Base-by-base conservation (phyloP, 164 flowering plant genomes). In the Annona cherimola region DNA sequence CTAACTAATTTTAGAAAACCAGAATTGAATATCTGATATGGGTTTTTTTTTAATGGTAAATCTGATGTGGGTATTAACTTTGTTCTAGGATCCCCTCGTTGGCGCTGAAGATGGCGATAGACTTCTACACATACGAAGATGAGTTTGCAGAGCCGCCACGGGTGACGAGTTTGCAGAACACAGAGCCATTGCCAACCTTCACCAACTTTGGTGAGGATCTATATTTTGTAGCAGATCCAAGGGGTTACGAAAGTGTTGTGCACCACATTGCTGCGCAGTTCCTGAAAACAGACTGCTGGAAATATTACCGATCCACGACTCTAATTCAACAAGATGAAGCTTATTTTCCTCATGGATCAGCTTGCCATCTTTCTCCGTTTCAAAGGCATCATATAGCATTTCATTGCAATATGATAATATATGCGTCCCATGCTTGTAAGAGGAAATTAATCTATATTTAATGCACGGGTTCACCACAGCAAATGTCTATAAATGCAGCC, bases 71-170 rank as follows among this genome's bases (percentile, higher is more conserved):
- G n/a, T n/a, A n/a, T n/a, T n/a, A n/a, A n/a, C n/a, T 67, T 39
- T 26, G 19, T 68, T 65, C 42, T 71, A 80, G 82, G 14, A 77
- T 80, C 54, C 82, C 82, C 8, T 60, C 76, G 12, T 64, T 76
- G 4, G 78, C 82, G 40, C 35, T 80, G 2, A 78, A 80, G n/a
- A 77, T 77, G 78, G 78, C 78, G 1, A 45, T 67, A 12, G 81
- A 79, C 69, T 84, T 73, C 80, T 78, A 63, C 72, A 75, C 41
- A 0, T 72, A 79, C 46, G 89, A 86, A 44, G 79, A 67, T 14
- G 82, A 86, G 68, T 75, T 72, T 9, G 86, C 83, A 1, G 86
- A 83, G 70, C 82, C 86, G 20, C 86, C 86, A n/a, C 45, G 79
- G 50, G 76, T 85, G 3, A 80, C 86, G 14, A 83, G 88, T 63